phyloP scores from a whole-genome alignment of 2,329 filamentous ascomycete genomes.

The Dactylellina haptotyla region DNA sequence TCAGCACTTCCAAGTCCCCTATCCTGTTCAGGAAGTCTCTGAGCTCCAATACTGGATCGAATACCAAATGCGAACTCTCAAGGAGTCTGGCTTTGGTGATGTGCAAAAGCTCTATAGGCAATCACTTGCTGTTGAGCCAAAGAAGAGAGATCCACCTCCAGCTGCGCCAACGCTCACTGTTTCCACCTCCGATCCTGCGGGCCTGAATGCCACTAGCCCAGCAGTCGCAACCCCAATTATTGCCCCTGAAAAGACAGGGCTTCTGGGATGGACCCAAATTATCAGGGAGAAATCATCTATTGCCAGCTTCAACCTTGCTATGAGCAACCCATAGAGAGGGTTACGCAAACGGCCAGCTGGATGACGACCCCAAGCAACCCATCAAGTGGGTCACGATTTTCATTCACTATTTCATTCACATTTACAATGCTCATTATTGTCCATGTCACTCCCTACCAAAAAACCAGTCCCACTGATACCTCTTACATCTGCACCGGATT shows the following conservation, averaged over 20 bases:
- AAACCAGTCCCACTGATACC: neutral
- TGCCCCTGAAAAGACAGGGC: constrained; percentile 67
- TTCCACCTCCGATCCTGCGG: constrained; percentile 23
- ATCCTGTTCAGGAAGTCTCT: constrained; percentile 80
- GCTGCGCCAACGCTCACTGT: constrained; percentile 56
- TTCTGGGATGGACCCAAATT: constrained; percentile 66
- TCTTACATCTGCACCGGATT: neutral
- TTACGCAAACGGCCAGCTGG: constrained; percentile 20
- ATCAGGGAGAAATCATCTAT: constrained; percentile 62
- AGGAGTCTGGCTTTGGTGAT: constrained; percentile 66
- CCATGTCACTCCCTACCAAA: neutral
- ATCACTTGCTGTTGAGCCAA: constrained; percentile 83
- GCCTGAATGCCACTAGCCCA: constrained; percentile 28
- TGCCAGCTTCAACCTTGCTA: constrained; percentile 50
- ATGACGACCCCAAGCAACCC: neutral
- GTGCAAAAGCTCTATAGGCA: constrained; percentile 80
- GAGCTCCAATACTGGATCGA: constrained; percentile 96
- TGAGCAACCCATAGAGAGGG: constrained; percentile 51
- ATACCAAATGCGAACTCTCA: constrained; percentile 79
- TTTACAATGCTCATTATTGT: neutral
- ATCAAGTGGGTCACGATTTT: constrained; percentile 15
- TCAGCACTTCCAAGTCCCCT: constrained; percentile 94
- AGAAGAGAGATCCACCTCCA: constrained; percentile 64
- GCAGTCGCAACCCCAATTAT: constrained; percentile 54
- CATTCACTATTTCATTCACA: neutral